Evolutionary conservation across 257 asterid species (phyloP).

Genomic region (Petunia secreta): DNA sequence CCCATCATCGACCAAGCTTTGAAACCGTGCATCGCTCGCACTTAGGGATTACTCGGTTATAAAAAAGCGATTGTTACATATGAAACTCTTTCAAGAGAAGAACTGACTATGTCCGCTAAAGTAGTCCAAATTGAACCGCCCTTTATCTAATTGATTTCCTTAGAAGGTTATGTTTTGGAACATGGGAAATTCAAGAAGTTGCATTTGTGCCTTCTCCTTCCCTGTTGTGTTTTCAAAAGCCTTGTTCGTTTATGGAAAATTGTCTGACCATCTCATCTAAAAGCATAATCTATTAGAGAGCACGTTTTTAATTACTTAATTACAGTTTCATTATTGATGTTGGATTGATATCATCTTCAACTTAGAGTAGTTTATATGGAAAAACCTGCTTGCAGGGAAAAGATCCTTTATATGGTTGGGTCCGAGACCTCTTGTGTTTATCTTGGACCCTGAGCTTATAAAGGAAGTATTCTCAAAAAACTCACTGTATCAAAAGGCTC

Average conservation of each 20-base stretch:
- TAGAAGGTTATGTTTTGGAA: not conserved
- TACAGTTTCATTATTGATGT: not conserved
- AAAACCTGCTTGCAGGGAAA: conserved; percentile 42
- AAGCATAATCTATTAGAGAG: no score
- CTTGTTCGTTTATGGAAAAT: no score
- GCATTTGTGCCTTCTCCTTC: no score
- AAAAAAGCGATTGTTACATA: no score
- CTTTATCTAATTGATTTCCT: not conserved
- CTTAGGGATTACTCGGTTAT: no score
- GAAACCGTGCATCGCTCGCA: no score
- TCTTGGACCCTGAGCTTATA: conserved; percentile 50
- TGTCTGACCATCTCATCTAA: no score
- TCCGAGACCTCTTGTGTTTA: conserved; percentile 43
- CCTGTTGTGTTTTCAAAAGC: no score
- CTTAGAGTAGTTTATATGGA: not conserved
- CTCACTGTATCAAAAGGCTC: conserved; percentile 36
- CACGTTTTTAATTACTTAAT: no score
- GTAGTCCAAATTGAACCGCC: not conserved
- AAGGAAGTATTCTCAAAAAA: conserved; percentile 51
- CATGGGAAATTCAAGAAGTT: no score
- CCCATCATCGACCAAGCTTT: no score
- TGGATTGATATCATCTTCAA: no score
- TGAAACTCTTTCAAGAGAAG: not conserved
- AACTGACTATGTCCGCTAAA: not conserved
- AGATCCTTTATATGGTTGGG: conserved; percentile 58